phyloP scores from a whole-genome alignment of 2,329 filamentous ascomycete genomes.

The Purpureocillium takamizusanense region DNA sequence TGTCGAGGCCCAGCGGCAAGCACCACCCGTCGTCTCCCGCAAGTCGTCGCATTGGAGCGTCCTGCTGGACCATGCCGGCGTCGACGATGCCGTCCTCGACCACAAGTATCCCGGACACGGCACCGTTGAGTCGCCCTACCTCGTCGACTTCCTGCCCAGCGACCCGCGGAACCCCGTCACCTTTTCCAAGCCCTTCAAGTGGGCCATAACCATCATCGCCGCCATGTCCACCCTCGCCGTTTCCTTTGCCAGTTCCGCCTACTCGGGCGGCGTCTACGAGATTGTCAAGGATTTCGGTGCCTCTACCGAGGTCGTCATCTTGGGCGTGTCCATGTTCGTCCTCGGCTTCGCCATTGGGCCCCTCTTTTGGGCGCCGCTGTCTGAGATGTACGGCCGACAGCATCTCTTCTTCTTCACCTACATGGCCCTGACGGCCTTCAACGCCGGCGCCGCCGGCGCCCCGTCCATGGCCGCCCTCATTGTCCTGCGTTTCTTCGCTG shows the following conservation, averaged over 20 bases:
- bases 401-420: constrained; percentile 52
- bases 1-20: constrained; percentile 27
- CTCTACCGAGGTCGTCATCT: constrained; percentile 41
- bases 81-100: constrained; percentile 47
- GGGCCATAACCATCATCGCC: constrained; percentile 53
- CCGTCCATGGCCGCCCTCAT: constrained; percentile 51
- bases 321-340: constrained; percentile 57
- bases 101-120: constrained; percentile 51
- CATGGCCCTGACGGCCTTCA: constrained; percentile 50
- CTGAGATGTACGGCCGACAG: constrained; percentile 54
- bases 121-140: constrained; percentile 57
- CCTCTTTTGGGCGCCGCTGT: constrained; percentile 56
- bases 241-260: constrained; percentile 61
- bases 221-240: constrained; percentile 61
- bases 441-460: constrained; percentile 47
- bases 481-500: constrained; percentile 61
- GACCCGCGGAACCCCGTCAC: constrained; percentile 61
- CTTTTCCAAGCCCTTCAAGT: constrained; percentile 50
- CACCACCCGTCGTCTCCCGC: constrained; percentile 19
- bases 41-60: constrained; percentile 39
- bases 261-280: constrained; percentile 45
- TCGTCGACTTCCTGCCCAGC: constrained; percentile 57
- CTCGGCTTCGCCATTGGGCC: constrained; percentile 54
- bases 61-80: constrained; percentile 46
- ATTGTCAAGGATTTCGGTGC: constrained; percentile 47